Percentiles rank a stretch among this genome's conserved stretches.
These are phyloP conservation scores for Ophiocordyceps australis DNA, from an alignment of 2,329 filamentous ascomycete species.

Conservation along the genomic window DNA sequence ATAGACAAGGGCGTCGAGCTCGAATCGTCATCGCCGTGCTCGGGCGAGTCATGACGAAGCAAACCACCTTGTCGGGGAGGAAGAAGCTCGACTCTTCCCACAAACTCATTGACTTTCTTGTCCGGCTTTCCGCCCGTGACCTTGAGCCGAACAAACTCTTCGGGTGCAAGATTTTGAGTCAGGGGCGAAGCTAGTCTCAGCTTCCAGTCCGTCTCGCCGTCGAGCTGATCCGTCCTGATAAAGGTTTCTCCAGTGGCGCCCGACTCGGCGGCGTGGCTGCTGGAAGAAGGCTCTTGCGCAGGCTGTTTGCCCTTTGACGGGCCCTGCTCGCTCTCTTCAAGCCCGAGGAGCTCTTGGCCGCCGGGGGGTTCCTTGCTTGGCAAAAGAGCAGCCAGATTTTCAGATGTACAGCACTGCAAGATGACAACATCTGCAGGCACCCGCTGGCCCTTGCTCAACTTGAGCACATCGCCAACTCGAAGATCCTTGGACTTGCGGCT, in stretches of 20 bases:
- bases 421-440: conserved; percentile 92
- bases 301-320: conserved; percentile 17
- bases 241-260: conserved; percentile 70
- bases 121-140: conserved; percentile 83
- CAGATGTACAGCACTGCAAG: conserved; percentile 57
- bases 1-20: conserved; percentile 65
- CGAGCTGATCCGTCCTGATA: conserved; percentile 90
- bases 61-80: conserved; percentile 32
- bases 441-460: conserved; percentile 78
- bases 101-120: conserved; percentile 85
- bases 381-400: conserved; percentile 18
- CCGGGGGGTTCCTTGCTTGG: conserved; percentile 13
- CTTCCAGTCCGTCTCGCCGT: conserved; percentile 98
- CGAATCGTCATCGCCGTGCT: conserved; percentile 14
- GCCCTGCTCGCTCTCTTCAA: conserved; percentile 16
- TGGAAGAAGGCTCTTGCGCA: conserved; percentile 7
- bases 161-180: conserved; percentile 58
- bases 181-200: conserved; percentile 72
- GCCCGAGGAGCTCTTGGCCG: conserved; percentile 22
- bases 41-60: conserved; percentile 17
- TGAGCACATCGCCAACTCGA: conserved; percentile 89
- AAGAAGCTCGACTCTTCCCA: conserved; percentile 68
- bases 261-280: conserved; percentile 11
- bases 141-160: conserved; percentile 50
- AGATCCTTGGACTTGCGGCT: conserved; percentile 73